Base-by-base conservation (phyloP, 139 green algal species). In the Haematococcus sp. region DNA sequence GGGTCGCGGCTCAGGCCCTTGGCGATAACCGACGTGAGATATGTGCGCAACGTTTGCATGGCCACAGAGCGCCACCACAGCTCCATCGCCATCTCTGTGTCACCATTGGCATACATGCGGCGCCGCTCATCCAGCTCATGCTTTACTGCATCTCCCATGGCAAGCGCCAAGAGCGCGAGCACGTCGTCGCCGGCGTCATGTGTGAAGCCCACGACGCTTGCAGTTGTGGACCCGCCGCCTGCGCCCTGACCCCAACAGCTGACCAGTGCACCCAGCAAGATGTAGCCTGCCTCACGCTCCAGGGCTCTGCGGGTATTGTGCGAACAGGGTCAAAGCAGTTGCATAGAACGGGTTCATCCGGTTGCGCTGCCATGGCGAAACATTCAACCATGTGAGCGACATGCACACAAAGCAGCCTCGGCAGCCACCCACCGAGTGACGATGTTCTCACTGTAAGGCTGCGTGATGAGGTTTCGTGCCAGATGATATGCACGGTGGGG, bases 41-140 rank as follows among this genome's bases (percentile, higher is more conserved):
- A 88, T 11, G 85, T 84, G 52, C 70, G 60, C 33, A 96, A 76
- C 4, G 91, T 83, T 70, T 92, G 80, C 55, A 95, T 77, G 3
- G 91, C 91, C 27, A 84, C 83, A 1, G 79, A 61, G 4, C 89
- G 79, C 91, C 91, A 96, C 88, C 88, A 92, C 49, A 93, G 67
- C 76, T 92, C 81, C 73, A 88, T 75, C 16, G 88, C 82, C 28
- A 92, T 66, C 30, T 86, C 82, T 25, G 76, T n/a, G 28, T 94
- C 89, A 28, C 72, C 72, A 32, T 73, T 49, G 1, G 77, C 71
- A 43, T 75, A 56, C 16, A 13, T 27, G 64, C 52, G 34, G 43
- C 23, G 0, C 33, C n/a, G 43, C 58, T 83, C 82, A 54, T 88
- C 81, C 33, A 93, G 81, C 19, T 83, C 73, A 2, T 72, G 54